These are phyloP conservation scores for Baudoinia panamericana DNA, from an alignment of 495 filamentous ascomycete genomes.

Conservation along the genomic window DNA sequence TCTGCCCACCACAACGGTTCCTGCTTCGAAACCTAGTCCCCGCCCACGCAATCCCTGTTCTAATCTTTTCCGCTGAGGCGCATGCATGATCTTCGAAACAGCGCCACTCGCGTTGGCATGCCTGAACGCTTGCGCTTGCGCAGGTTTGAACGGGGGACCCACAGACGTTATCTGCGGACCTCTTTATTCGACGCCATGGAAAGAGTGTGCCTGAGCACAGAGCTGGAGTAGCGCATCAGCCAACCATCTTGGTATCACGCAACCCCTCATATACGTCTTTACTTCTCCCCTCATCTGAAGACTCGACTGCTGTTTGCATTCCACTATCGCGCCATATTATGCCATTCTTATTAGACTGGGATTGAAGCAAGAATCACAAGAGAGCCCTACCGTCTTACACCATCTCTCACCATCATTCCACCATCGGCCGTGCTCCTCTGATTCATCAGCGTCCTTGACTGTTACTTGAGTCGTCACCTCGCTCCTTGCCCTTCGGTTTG, in stretches of 20 bases:
- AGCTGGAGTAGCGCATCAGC: not conserved
- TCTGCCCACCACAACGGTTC: no score
- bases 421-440: constrained; percentile 10
- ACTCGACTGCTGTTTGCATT: not conserved
- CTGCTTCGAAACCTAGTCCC: no score
- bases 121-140: no score
- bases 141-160: not conserved
- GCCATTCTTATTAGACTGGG: not conserved
- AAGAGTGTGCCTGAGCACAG: constrained; percentile 8
- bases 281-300: not conserved
- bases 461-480: constrained; percentile 1
- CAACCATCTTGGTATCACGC: not conserved
- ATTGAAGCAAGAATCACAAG: not conserved
- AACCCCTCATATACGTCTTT: constrained; percentile 6
- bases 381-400: not conserved
- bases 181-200: constrained; percentile 5
- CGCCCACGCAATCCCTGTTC: not conserved
- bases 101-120: not conserved
- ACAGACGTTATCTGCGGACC: not conserved
- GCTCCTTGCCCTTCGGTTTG: not conserved
- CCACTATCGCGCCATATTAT: constrained; percentile 5
- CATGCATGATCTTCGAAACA: not conserved
- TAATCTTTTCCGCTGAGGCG: no score
- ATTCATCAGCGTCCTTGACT: constrained; percentile 7
- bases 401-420: constrained; percentile 5